Evolutionary conservation across 2,329 filamentous ascomycete species (phyloP), one percentile per base, ranked within the genome.

Genomic region (Fusarium acutatum): DNA sequence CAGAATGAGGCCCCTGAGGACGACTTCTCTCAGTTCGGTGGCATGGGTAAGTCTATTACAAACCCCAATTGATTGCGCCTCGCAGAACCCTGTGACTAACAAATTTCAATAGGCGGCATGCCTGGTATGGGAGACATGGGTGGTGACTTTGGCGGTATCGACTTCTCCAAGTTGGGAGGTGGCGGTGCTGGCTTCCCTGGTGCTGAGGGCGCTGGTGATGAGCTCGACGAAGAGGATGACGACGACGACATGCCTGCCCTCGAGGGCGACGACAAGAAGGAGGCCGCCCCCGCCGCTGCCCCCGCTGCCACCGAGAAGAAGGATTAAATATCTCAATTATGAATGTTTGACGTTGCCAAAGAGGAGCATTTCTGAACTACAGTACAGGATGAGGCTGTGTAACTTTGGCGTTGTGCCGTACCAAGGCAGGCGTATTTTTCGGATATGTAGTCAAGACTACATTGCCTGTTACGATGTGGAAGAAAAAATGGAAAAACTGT

Each of bases 1-100:
- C 96, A 99, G 87, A 93, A 98, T 81, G 95, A 94, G 84, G 92
- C 90, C 69, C 87, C 90, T 54, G 94, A 97, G 75, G 95, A 97
- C 64, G 95, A 97, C 83, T 85, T 91, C 77, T 89, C 88, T 74
- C 87, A 91, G 81, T 91, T 90, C 77, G 90, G 88, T 66, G 90
- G 90, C 74, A 93, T 91, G 89, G 88, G 88, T 87, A 82, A 80
- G 87, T 88, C 41, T 20, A 46, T 34, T n/a, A 53, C 13, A 40
- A 46, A 22, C 28, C 14, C 34, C 14, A 11, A 13, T 22, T 15
- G 22, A 20, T 15, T 41, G 18, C 30, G 40, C 20, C 34, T 18
- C 28, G 14, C 4, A 18, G 44, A 17, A 37, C 22, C 37, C 7
- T 8, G n/a, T 50, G 43, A 46, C 71, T 74, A 38, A 73, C 52